Conservation (phyloP, 2,329 filamentous ascomycete species). For the Ophiostoma fasciatum region DNA sequence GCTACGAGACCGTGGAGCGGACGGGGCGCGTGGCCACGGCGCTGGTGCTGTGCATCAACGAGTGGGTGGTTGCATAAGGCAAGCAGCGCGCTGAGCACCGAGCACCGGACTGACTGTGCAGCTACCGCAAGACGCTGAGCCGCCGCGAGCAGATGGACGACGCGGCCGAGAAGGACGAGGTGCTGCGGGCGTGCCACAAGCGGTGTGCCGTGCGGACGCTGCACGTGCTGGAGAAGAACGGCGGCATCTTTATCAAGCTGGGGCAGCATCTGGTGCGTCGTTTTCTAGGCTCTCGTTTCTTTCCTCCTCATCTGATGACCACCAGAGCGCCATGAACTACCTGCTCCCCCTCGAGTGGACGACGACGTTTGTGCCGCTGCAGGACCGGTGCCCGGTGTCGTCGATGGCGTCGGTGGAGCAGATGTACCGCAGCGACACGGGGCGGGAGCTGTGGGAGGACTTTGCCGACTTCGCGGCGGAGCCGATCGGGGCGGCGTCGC, state of each 20-base stretch:
- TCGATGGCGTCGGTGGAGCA: conserved; percentile 72
- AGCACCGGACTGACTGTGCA: conserved; percentile 22
- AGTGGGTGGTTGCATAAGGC: conserved; percentile 37
- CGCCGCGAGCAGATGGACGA: conserved; percentile 46
- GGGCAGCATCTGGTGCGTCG: conserved; percentile 71
- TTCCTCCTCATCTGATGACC: conserved; percentile 8
- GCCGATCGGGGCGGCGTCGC: conserved; percentile 82
- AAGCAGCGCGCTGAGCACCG: neutral
- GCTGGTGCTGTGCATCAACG: conserved; percentile 71
- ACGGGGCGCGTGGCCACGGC: conserved; percentile 64
- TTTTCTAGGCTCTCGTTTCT: neutral
- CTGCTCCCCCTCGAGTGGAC: conserved; percentile 86
- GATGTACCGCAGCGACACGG: conserved; percentile 79
- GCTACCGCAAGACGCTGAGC: conserved; percentile 78
- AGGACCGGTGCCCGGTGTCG: conserved; percentile 90
- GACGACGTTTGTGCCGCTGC: conserved; percentile 84
- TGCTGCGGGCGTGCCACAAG: conserved; percentile 74
- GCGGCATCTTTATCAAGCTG: conserved; percentile 95
- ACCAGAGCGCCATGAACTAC: conserved; percentile 83
- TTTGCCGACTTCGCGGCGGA: conserved; percentile 70
- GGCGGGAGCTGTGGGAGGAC: conserved; percentile 59
- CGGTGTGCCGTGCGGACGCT: conserved; percentile 83
- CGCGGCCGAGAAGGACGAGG: conserved; percentile 46
- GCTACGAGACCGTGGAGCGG: conserved; percentile 60
- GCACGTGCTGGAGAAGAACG: conserved; percentile 81